Evolutionary conservation across 495 filamentous ascomycete species (phyloP).

Genomic region (Aspergillus wentii): DNA sequence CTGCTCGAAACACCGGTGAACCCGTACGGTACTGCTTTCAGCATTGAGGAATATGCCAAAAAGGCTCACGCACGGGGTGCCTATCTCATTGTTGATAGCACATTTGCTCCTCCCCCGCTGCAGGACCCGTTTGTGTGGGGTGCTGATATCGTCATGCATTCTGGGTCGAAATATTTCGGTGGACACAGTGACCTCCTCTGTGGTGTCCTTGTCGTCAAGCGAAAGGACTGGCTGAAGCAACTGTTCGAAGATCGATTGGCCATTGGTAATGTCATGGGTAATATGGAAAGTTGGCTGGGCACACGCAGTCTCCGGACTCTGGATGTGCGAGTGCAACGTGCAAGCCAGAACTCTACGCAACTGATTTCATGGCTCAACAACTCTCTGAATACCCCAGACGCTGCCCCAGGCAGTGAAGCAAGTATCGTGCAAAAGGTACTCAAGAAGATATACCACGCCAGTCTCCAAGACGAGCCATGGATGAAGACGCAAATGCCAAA

Average conservation of each 20-base stretch:
- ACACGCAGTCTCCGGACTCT: slow-evolving; percentile 73
- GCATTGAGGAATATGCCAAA: slow-evolving; percentile 57
- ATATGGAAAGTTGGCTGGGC: slow-evolving; percentile 79
- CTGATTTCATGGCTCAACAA: slow-evolving; percentile 64
- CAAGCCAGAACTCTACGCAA: slow-evolving; percentile 54
- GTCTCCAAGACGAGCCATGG: slow-evolving; percentile 65
- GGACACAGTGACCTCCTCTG: slow-evolving; percentile 83
- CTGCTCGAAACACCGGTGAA: slow-evolving; percentile 84
- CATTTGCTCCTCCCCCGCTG: slow-evolving; percentile 78
- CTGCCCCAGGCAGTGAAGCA: slow-evolving; percentile 18
- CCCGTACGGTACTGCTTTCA: slow-evolving; percentile 67
- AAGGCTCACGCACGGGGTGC: slow-evolving; percentile 63
- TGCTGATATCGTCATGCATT: slow-evolving; percentile 78
- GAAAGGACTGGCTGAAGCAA: slow-evolving; percentile 42
- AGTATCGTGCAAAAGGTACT: slow-evolving; percentile 44
- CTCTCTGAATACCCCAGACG: slow-evolving; percentile 23
- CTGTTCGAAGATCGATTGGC: slow-evolving; percentile 57
- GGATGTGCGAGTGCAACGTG: slow-evolving; percentile 65
- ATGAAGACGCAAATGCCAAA: slow-evolving; percentile 76
- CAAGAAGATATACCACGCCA: slow-evolving; percentile 61
- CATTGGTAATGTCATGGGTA: slow-evolving; percentile 74
- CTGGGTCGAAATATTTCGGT: slow-evolving; percentile 84
- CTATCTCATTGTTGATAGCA: slow-evolving; percentile 70
- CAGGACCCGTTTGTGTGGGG: slow-evolving; percentile 72
- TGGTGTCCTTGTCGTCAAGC: slow-evolving; percentile 62